phyloP scores from a whole-genome alignment of 2,329 filamentous ascomycete species.

The Rhinocladiella mackenziei region DNA sequence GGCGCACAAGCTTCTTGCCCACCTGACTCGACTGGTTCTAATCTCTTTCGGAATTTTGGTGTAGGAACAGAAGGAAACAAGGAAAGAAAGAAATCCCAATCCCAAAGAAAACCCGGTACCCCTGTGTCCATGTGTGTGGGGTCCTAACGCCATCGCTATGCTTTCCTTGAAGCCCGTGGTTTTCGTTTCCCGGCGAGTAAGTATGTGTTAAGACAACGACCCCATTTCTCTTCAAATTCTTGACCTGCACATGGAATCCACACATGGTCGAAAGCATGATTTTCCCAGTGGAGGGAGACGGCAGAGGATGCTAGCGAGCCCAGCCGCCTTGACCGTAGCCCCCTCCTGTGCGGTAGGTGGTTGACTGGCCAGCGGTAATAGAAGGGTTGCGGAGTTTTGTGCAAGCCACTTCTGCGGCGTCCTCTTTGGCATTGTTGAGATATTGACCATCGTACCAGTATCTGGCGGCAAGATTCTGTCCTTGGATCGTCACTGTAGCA shows the following conservation, averaged over 20 bases:
- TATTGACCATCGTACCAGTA: conserved; percentile 92
- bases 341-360: conserved; percentile 13
- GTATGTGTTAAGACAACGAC: conserved; percentile 10
- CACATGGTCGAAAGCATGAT: no score
- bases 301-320: conserved; percentile 17
- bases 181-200: neutral
- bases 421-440: conserved; percentile 81
- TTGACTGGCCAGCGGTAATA: conserved; percentile 23
- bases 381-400: conserved; percentile 34
- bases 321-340: conserved; percentile 15
- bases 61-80: conserved; percentile 4
- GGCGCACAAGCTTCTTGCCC: conserved; percentile 7
- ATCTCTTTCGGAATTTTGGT: conserved; percentile 4
- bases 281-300: no score
- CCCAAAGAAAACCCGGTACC: conserved; percentile 22
- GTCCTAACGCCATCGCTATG: conserved; percentile 28
- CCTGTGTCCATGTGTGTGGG: conserved; percentile 4
- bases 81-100: conserved; percentile 23
- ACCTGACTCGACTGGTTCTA: conserved; percentile 10
- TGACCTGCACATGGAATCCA: no score
- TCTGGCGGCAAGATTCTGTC: conserved; percentile 63
- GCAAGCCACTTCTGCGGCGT: conserved; percentile 76
- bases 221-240: conserved; percentile 2
- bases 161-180: conserved; percentile 9
- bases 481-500: conserved; percentile 69